phyloP scores from a whole-genome alignment of 352 stramenopile species.

The Globisporangium barbulae region DNA sequence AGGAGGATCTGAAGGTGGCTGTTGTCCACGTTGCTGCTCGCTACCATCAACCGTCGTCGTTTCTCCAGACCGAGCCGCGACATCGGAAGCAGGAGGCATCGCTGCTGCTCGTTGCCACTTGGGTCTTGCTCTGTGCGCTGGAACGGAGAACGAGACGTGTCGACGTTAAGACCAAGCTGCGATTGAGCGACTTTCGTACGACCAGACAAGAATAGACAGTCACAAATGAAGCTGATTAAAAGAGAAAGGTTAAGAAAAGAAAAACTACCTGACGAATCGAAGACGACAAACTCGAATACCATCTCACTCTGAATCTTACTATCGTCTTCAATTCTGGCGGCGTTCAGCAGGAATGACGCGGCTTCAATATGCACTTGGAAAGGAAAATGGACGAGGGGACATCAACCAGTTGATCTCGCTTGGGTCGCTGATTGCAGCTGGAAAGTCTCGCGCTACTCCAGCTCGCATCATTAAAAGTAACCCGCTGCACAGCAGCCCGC shows the following conservation, averaged over 20 bases:
- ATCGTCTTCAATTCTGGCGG: not conserved
- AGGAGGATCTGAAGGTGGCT: not conserved
- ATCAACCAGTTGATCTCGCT: not conserved
- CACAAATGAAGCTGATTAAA: constrained; percentile 1
- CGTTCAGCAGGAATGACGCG: not conserved
- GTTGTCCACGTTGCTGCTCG: not conserved
- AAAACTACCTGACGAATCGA: not conserved
- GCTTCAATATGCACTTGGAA: constrained; percentile 5
- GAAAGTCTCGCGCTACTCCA: not conserved
- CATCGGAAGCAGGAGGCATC: not conserved
- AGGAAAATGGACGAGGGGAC: not conserved
- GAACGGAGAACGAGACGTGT: not conserved
- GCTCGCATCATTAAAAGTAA: not conserved
- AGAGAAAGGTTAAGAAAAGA: not conserved
- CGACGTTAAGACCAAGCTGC: not conserved
- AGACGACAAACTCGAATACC: not conserved
- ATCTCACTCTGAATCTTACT: constrained; percentile 1
- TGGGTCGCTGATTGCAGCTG: not conserved
- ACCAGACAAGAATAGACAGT: constrained; percentile 4
- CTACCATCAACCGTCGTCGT: not conserved
- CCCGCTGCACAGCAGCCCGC: not conserved
- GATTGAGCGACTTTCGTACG: too few species aligned
- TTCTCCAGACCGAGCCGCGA: not conserved
- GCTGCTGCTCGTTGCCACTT: not conserved
- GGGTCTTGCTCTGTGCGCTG: not conserved